These are phyloP conservation scores for Russula virescens DNA, from an alignment of 768 basidiomycete genomes.

Conservation along the genomic window DNA sequence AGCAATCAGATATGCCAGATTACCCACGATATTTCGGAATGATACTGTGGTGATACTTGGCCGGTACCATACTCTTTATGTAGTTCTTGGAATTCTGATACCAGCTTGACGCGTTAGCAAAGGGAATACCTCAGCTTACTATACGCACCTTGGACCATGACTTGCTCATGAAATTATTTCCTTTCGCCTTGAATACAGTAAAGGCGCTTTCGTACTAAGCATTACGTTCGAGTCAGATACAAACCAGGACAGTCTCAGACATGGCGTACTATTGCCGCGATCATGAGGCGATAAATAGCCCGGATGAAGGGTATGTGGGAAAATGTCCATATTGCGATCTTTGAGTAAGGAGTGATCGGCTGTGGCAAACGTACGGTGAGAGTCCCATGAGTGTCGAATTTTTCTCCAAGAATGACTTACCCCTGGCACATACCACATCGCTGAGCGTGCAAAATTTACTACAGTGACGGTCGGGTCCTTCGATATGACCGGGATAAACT, in stretches of 20 bases:
- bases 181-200: conserved; percentile 1
- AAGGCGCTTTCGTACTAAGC: neutral
- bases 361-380: neutral
- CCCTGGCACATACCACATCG: conserved; percentile 49
- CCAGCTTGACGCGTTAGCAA: neutral
- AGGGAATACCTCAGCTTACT: neutral
- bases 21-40: conserved; percentile 48
- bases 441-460: conserved; percentile 50
- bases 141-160: neutral
- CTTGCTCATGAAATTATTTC: conserved; percentile 1
- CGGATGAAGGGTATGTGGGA: conserved; percentile 45
- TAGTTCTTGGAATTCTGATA: conserved; percentile 38
- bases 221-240: neutral
- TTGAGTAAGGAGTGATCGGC: conserved; percentile 36
- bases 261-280: conserved; percentile 41
- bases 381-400: neutral
- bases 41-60: conserved; percentile 27
- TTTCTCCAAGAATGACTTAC: conserved; percentile 29
- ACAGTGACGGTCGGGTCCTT: conserved; percentile 43
- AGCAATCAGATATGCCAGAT: neutral
- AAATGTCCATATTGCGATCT: conserved; percentile 46
- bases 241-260: neutral
- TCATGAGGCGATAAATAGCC: conserved; percentile 40
- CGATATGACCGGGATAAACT: conserved; percentile 49
- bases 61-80: conserved; percentile 41